Evolutionary conservation across 345 rosid species (phyloP), one percentile per base, ranked within the genome.

Genomic region (Eucalyptus lansdowneana): DNA sequence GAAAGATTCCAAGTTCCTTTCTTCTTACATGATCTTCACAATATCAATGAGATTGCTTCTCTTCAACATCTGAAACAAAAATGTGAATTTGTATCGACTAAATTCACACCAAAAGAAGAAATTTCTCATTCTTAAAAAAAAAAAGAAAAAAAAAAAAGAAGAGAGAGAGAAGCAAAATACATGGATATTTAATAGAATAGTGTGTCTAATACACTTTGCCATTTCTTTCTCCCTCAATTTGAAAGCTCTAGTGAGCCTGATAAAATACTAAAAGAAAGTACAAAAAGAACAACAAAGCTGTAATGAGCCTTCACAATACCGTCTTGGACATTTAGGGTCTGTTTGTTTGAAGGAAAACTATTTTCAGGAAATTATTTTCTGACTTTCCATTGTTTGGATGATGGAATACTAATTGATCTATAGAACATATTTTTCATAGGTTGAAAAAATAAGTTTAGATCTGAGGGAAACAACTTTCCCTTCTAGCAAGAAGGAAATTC

Each of bases 81-180:
- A 24, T 56, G 3, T 56, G 62, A 56, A 24, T 56, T 56, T 11
- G 5, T 56, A 56, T 56, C 13, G 62, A 56, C 62, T 24, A 56
- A 56, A 56, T 56, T 56, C 62, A 56, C 29, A 22, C 13, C 62
- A 0, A 56, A 56, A 22, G 62, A 22, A 56, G 62, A 56, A 56
- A 56, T 22, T 56, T 56, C 62, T 56, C 62, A 56, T 56, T 56
- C 12, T 22, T 56, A 17, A 51, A 51, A 51, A 3, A 14, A 49
- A 3, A 1, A 11, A 1, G 14, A 1, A 14, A 14, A 0, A 5
- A 50, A 17, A 50, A 4, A 1, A 0, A 50, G 51, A 50, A 50
- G 21, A 50, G 53, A 50, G 53, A 51, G 56, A 51, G 56, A 3
- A 24, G 9, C 22, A 53, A 53, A 17, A 17, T 53, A 53, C 22